Percentiles rank a stretch among this genome's conserved stretches.
These are phyloP conservation scores for Phanerodontia chrysosporium DNA, from an alignment of 768 basidiomycete species.

Conservation along the genomic window DNA sequence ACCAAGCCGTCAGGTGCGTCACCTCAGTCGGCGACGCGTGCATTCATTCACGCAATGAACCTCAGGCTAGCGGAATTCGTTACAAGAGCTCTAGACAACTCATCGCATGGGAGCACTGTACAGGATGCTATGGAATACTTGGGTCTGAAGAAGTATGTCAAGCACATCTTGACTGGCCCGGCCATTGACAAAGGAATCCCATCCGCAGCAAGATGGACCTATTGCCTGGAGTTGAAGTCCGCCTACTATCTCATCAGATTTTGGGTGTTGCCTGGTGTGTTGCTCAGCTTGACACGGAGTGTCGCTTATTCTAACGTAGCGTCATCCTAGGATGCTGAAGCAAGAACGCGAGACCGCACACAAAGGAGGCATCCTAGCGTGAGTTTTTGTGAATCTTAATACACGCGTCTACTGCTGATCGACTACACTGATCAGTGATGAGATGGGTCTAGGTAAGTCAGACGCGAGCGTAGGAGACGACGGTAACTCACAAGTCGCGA, in stretches of 20 bases:
- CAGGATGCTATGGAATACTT: slow-evolving; percentile 49
- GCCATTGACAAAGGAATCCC: background rate
- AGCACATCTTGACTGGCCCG: background rate
- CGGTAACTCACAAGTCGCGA: background rate
- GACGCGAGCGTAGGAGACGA: background rate
- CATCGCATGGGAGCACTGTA: slow-evolving; percentile 49
- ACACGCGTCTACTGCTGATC: background rate
- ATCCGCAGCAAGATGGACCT: slow-evolving; percentile 44
- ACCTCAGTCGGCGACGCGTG: background rate
- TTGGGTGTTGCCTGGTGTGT: slow-evolving; percentile 71
- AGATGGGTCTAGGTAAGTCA: slow-evolving; percentile 58
- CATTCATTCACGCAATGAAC: background rate
- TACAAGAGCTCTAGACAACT: slow-evolving; percentile 53
- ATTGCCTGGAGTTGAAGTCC: slow-evolving; percentile 66
- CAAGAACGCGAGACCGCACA: slow-evolving; percentile 46
- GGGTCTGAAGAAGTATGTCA: slow-evolving; percentile 43
- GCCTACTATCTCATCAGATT: slow-evolving; percentile 68
- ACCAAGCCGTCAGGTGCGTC: slow-evolving; percentile 48
- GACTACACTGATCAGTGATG: slow-evolving; percentile 40
- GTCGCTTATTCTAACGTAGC: background rate
- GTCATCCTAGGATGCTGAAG: slow-evolving; percentile 55
- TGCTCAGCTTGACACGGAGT: background rate
- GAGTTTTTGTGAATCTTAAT: slow-evolving; percentile 23
- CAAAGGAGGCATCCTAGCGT: slow-evolving; percentile 64
- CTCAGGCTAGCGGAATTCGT: slow-evolving; percentile 61